phyloP scores from a whole-genome alignment of 2,329 filamentous ascomycete species.

The Lachnellula subtilissima region DNA sequence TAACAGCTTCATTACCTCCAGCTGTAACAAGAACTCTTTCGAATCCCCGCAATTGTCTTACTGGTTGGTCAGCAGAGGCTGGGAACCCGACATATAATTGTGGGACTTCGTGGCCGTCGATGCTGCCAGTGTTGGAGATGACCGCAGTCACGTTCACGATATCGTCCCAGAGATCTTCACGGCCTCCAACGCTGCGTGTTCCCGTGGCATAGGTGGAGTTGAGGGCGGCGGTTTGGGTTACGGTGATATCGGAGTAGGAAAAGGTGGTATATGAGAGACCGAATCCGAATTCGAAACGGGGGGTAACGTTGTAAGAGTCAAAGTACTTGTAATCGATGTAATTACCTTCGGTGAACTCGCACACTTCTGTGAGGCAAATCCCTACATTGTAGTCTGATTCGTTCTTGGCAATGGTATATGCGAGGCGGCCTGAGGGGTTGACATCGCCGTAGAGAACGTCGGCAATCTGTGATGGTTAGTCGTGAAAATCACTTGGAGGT shows the following conservation, averaged over 20 bases:
- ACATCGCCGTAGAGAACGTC: constrained; percentile 4
- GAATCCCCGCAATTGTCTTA: constrained; percentile 56
- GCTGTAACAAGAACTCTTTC: constrained; percentile 47
- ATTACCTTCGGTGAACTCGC: constrained; percentile 44
- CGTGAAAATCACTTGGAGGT: too few relatives aligned
- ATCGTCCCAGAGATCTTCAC: constrained; percentile 49
- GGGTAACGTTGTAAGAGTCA: constrained; percentile 34
- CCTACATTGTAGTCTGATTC: constrained; percentile 44
- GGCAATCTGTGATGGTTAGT: not conserved
- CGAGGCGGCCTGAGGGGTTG: constrained; percentile 5
- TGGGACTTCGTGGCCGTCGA: constrained; percentile 25
- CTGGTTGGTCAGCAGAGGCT: not conserved
- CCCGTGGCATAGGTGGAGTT: constrained; percentile 43
- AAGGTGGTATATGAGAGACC: constrained; percentile 54
- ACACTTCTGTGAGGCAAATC: constrained; percentile 11
- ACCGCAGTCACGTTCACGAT: constrained; percentile 44
- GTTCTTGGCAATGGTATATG: constrained; percentile 55
- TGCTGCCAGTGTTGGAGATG: constrained; percentile 43
- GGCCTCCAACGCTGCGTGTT: constrained; percentile 52
- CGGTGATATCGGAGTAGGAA: constrained; percentile 39
- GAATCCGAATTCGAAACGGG: constrained; percentile 38
- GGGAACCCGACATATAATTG: constrained; percentile 26
- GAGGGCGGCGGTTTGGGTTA: constrained; percentile 37
- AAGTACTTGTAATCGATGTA: constrained; percentile 50
- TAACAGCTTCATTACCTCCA: constrained; percentile 34